Conservation (phyloP, 148 eudicot species). For the Silene conica region DNA sequence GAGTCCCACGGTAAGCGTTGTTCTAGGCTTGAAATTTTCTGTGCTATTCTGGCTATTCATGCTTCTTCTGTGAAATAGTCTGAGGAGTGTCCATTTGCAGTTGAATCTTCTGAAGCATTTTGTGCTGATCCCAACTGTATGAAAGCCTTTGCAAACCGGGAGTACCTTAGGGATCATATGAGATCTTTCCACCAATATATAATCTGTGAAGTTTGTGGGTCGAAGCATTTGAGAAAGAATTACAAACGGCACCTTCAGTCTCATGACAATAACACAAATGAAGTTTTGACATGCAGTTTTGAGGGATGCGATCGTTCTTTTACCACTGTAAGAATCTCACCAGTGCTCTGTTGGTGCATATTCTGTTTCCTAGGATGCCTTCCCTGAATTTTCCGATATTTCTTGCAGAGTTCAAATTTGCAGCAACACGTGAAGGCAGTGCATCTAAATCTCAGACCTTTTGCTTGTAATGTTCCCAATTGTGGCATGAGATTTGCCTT, state of each 20-base stretch:
- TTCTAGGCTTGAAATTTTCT: not conserved
- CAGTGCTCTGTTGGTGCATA: too few relatives aligned
- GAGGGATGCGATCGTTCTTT: slow-evolving; percentile 64
- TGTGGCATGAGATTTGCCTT: slow-evolving; percentile 76
- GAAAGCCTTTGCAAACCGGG: slow-evolving; percentile 58
- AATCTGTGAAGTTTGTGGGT: slow-evolving; percentile 73
- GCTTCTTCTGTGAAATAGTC: not conserved
- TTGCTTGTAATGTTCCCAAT: slow-evolving; percentile 53
- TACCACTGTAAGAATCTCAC: slow-evolving; percentile 48
- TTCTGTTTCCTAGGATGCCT: too few relatives aligned
- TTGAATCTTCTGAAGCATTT: slow-evolving; percentile 56
- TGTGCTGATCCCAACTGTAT: slow-evolving; percentile 79
- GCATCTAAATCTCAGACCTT: slow-evolving; percentile 57
- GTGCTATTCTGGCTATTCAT: too few relatives aligned
- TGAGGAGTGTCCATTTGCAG: slow-evolving; percentile 36
- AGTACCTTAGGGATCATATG: slow-evolving; percentile 72
- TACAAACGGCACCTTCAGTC: slow-evolving; percentile 71
- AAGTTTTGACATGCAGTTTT: slow-evolving; percentile 50
- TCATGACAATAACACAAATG: slow-evolving; percentile 48
- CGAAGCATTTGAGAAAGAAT: slow-evolving; percentile 76
- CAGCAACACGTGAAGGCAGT: slow-evolving; percentile 76
- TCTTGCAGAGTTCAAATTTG: slow-evolving; percentile 71
- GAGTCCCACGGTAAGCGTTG: slow-evolving; percentile 60
- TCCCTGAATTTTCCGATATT: not conserved
- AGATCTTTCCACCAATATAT: slow-evolving; percentile 64